Percentiles rank a stretch among this genome's conserved stretches.
These are phyloP conservation scores for Actinomucor elegans DNA, from an alignment of 371 early-diverging fungal genomes.

Conservation along the genomic window DNA sequence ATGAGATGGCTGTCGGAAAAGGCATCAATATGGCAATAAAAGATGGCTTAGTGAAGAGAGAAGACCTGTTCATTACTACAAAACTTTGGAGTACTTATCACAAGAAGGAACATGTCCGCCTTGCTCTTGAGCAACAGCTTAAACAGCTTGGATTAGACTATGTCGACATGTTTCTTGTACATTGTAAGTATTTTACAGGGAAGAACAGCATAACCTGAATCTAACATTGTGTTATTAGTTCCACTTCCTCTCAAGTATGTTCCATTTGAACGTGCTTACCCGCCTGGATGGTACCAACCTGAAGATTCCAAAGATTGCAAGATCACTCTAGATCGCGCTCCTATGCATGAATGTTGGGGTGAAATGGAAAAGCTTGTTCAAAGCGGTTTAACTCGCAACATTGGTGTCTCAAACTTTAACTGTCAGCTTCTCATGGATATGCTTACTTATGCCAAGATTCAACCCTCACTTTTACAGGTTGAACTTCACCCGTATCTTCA, in stretches of 20 bases:
- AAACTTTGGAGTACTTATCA: conserved; percentile 68
- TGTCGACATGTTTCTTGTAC: conserved; percentile 63
- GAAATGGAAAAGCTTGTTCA: conserved; percentile 32
- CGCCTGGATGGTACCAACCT: conserved; percentile 15
- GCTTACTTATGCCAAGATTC: conserved; percentile 49
- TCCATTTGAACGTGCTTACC: conserved; percentile 22
- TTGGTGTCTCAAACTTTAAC: conserved; percentile 60
- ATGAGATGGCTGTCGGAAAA: conserved; percentile 68
- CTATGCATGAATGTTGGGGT: conserved; percentile 38
- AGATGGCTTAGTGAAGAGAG: conserved; percentile 40
- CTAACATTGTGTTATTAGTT: not conserved
- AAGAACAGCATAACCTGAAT: too few relatives aligned
- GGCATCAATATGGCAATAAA: conserved; percentile 52
- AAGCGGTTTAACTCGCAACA: conserved; percentile 33
- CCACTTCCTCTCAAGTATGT: conserved; percentile 17
- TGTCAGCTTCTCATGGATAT: conserved; percentile 46
- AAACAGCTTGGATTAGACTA: conserved; percentile 59
- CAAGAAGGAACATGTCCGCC: conserved; percentile 40
- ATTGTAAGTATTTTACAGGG: conserved; percentile 29
- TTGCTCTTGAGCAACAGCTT: conserved; percentile 43
- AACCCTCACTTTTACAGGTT: conserved; percentile 56
- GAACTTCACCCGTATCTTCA: conserved; percentile 71
- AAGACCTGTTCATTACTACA: conserved; percentile 66
- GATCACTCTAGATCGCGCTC: conserved; percentile 18
- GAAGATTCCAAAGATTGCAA: not conserved